Conservation (phyloP, 805 yeast genomes). For the Starmerella geochares region DNA sequence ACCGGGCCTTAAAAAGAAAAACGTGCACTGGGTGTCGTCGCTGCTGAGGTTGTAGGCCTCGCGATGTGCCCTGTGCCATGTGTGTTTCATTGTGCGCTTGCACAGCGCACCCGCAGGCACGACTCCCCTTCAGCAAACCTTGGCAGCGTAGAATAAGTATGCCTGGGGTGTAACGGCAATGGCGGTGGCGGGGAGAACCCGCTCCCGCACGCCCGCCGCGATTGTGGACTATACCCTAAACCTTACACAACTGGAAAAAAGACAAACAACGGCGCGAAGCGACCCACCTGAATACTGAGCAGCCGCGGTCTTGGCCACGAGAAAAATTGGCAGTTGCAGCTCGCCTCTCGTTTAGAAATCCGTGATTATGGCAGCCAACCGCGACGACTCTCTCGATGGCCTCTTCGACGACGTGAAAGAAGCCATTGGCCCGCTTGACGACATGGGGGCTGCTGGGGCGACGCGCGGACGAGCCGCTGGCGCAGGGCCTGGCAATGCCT, state of each 20-base stretch:
- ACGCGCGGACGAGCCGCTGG: neutral
- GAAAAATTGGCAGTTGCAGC: too few relatives aligned
- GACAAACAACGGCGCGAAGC: neutral
- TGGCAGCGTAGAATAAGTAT: too few relatives aligned
- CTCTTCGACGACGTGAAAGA: constrained; percentile 22
- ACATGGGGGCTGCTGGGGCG: neutral
- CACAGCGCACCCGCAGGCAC: too few relatives aligned
- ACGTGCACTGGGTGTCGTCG: too few relatives aligned
- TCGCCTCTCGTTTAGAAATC: too few relatives aligned
- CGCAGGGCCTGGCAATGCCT: neutral
- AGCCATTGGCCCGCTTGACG: constrained; percentile 24
- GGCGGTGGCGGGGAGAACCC: neutral
- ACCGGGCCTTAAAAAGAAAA: too few relatives aligned
- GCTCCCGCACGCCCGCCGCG: neutral
- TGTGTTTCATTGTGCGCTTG: too few relatives aligned
- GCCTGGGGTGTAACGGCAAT: neutral
- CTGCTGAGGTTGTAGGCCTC: too few relatives aligned
- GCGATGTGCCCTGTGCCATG: too few relatives aligned
- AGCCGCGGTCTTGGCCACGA: neutral
- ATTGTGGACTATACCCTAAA: neutral
- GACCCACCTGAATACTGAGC: neutral
- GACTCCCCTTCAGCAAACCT: too few relatives aligned
- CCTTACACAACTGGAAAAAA: neutral
- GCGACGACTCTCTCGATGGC: constrained; percentile 18
- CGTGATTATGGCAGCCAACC: neutral